These are phyloP conservation scores for Ophiostoma ulmi DNA, from an alignment of 2,329 filamentous ascomycete genomes.

Conservation along the genomic window DNA sequence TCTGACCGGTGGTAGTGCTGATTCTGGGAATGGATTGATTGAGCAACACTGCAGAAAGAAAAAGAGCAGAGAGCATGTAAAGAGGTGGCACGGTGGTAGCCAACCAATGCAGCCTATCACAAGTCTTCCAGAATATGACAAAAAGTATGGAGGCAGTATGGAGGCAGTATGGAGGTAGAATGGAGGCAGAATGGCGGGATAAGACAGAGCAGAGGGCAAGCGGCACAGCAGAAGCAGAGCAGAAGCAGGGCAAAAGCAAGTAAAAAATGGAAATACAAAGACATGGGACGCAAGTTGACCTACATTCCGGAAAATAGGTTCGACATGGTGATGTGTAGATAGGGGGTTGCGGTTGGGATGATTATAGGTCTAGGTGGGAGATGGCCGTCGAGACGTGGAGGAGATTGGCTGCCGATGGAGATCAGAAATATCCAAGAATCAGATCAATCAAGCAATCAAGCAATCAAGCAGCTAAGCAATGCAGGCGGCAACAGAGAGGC, in stretches of 20 bases:
- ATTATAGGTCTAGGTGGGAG: background rate
- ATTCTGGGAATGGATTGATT: slow-evolving; percentile 11
- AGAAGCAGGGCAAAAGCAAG: background rate
- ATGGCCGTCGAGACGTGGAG: background rate
- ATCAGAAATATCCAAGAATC: background rate
- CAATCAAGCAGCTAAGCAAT: background rate
- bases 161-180: background rate
- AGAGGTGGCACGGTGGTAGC: background rate
- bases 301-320: slow-evolving; percentile 31
- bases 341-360: background rate
- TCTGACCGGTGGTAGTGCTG: slow-evolving; percentile 11
- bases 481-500: background rate
- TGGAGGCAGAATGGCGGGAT: background rate
- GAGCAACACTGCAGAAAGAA: background rate
- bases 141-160: too few species aligned
- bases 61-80: background rate
- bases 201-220: background rate
- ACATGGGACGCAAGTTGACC: slow-evolving; percentile 19
- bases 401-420: background rate
- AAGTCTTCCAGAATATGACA: background rate
- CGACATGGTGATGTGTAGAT: slow-evolving; percentile 31
- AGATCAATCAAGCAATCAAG: slow-evolving; percentile 12
- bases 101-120: slow-evolving; percentile 7
- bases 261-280: background rate
- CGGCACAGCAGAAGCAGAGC: background rate